These are phyloP conservation scores for Sporothrix schenckii DNA, from an alignment of 2,329 filamentous ascomycete species.

Conservation along the genomic window DNA sequence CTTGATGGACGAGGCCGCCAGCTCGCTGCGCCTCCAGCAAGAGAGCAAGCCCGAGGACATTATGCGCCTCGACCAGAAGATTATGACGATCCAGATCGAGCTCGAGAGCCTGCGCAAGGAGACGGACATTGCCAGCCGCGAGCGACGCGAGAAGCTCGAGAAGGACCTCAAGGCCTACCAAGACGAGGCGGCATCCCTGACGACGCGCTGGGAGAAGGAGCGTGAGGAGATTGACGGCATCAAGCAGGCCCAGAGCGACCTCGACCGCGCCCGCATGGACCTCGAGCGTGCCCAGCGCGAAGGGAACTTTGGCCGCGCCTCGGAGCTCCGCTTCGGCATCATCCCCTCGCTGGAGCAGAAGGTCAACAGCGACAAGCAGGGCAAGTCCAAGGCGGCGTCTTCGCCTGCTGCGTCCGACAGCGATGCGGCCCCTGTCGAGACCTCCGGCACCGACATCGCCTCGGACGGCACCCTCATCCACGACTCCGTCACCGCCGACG, in stretches of 20 bases:
- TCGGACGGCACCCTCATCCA: slow-evolving; percentile 70
- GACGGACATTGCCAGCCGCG: slow-evolving; percentile 83
- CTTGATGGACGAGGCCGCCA: slow-evolving; percentile 92
- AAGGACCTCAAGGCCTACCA: slow-evolving; percentile 73
- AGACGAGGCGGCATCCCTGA: slow-evolving; percentile 73
- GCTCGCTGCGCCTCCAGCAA: slow-evolving; percentile 85
- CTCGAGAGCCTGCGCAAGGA: slow-evolving; percentile 93
- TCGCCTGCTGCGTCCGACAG: slow-evolving; percentile 29
- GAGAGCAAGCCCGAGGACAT: slow-evolving; percentile 97
- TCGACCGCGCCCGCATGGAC: slow-evolving; percentile 82
- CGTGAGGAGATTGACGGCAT: slow-evolving; percentile 81
- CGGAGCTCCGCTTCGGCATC: slow-evolving; percentile 82
- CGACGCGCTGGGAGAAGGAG: slow-evolving; percentile 87
- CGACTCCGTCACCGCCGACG: slow-evolving; percentile 91
- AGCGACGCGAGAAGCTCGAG: slow-evolving; percentile 85
- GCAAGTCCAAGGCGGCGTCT: slow-evolving; percentile 37
- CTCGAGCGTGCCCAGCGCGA: slow-evolving; percentile 84
- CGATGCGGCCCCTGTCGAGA: slow-evolving; percentile 42
- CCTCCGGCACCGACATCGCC: slow-evolving; percentile 42
- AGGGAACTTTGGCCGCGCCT: slow-evolving; percentile 87
- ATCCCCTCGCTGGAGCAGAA: slow-evolving; percentile 81
- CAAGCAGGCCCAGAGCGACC: slow-evolving; percentile 83
- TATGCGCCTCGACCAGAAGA: slow-evolving; percentile 86
- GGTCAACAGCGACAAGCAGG: slow-evolving; percentile 72
- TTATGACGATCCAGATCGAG: slow-evolving; percentile 97